These are phyloP conservation scores for Aspergillus asperescens DNA, from an alignment of 495 filamentous ascomycete species.

Conservation along the genomic window DNA sequence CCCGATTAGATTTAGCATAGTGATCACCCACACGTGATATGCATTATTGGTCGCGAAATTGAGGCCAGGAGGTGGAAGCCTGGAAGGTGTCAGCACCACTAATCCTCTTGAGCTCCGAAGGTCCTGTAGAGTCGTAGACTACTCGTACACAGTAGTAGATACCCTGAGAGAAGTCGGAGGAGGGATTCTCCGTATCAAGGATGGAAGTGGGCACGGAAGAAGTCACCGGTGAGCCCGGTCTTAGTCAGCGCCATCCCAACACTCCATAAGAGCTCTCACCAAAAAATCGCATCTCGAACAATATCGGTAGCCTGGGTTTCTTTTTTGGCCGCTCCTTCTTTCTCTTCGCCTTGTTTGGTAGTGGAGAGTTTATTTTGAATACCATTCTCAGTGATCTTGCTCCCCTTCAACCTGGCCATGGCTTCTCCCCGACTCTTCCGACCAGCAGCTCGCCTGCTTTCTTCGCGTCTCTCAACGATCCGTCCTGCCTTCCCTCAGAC, in stretches of 20 bases:
- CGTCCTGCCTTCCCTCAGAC: slow-evolving; percentile 48
- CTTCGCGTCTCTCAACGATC: slow-evolving; percentile 53
- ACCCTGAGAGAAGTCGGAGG: not conserved
- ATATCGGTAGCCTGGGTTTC: slow-evolving; percentile 3
- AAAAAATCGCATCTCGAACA: slow-evolving; percentile 19
- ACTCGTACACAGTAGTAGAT: too few species aligned
- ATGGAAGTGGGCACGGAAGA: slow-evolving; percentile 24
- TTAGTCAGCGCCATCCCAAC: slow-evolving; percentile 40
- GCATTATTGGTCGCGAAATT: too few species aligned
- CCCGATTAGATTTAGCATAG: too few species aligned
- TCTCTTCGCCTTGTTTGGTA: slow-evolving; percentile 19
- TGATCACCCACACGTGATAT: too few species aligned
- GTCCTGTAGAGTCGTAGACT: too few species aligned
- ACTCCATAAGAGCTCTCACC: slow-evolving; percentile 29
- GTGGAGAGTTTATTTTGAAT: slow-evolving; percentile 20
- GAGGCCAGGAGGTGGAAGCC: too few species aligned
- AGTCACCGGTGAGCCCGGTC: slow-evolving; percentile 36
- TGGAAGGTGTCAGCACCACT: too few species aligned
- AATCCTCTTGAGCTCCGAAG: too few species aligned
- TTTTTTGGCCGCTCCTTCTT: slow-evolving; percentile 5
- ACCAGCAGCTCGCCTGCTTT: slow-evolving; percentile 70
- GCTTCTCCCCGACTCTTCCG: slow-evolving; percentile 71
- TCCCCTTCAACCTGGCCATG: slow-evolving; percentile 43
- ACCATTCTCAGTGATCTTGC: slow-evolving; percentile 19
- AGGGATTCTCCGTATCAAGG: slow-evolving; percentile 9